A percentile compares a stretch with the other conserved stretches of the same genome.
These are phyloP conservation scores for Penicillium psychrosexuale DNA, from an alignment of 2,329 filamentous ascomycete genomes.

Conservation along the genomic window DNA sequence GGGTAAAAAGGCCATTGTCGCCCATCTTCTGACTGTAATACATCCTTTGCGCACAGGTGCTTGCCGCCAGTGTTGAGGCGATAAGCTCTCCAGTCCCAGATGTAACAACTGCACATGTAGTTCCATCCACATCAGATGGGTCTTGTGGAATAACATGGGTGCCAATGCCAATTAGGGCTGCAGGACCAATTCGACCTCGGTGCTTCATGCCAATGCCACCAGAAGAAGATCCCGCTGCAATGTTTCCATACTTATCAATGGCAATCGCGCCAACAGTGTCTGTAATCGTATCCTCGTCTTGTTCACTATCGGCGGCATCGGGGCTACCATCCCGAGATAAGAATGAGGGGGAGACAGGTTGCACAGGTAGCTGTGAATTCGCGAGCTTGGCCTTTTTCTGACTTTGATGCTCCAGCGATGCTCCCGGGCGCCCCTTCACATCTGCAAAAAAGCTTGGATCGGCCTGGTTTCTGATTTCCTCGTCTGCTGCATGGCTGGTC, in stretches of 20 bases:
- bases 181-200: constrained; percentile 83
- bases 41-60: constrained; percentile 78
- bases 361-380: background rate
- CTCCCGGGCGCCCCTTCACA: background rate
- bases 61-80: constrained; percentile 89
- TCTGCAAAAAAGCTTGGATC: background rate
- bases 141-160: constrained; percentile 82
- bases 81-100: constrained; percentile 98
- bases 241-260: constrained; percentile 78
- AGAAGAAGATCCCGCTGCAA: constrained; percentile 92
- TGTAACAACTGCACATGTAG: constrained; percentile 77
- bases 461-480: background rate
- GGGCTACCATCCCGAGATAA: background rate
- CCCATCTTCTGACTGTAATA: constrained; percentile 66
- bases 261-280: constrained; percentile 97
- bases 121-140: constrained; percentile 63
- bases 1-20: constrained; percentile 59
- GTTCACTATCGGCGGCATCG: background rate
- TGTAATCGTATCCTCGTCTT: constrained; percentile 63
- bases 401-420: background rate
- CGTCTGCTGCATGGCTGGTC: background rate
- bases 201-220: constrained; percentile 99
- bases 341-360: background rate
- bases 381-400: background rate
- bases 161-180: constrained; percentile 86